These are phyloP conservation scores for Sanghuangporus sanghuang DNA, from an alignment of 1,284 basidiomycete species.

Conservation along the genomic window DNA sequence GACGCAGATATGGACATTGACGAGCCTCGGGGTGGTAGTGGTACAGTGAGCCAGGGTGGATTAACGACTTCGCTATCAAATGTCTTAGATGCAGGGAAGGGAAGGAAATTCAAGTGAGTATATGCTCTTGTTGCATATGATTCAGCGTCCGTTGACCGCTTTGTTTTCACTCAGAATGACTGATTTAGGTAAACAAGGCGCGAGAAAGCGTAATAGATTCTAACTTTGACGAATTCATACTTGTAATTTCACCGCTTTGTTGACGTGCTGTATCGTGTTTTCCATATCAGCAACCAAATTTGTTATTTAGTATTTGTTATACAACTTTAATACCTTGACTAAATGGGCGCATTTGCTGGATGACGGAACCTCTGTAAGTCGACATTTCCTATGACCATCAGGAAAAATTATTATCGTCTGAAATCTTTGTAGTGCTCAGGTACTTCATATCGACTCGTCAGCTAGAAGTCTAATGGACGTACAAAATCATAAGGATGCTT, in stretches of 20 bases:
- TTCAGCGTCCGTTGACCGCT: not conserved
- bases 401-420: too few species aligned
- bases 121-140: not conserved
- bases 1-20: slow-evolving; percentile 42
- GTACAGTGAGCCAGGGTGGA: not conserved
- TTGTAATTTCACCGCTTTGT: not conserved
- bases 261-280: not conserved
- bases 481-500: too few species aligned
- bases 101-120: slow-evolving; percentile 12
- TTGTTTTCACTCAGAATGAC: not conserved
- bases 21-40: slow-evolving; percentile 25
- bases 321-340: too few species aligned
- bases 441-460: too few species aligned
- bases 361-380: too few species aligned
- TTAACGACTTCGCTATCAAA: not conserved
- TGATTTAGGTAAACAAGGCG: slow-evolving; percentile 4
- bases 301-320: not conserved
- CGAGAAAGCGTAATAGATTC: slow-evolving; percentile 17
- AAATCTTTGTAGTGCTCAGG: too few species aligned
- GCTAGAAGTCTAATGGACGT: too few species aligned
- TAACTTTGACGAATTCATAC: not conserved
- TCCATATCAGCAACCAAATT: not conserved
- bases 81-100: not conserved
- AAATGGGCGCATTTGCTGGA: too few species aligned
- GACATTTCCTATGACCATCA: too few species aligned